These are phyloP conservation scores for Astragalus membranaceus DNA, from an alignment of 306 rosid species.

Conservation along the genomic window DNA sequence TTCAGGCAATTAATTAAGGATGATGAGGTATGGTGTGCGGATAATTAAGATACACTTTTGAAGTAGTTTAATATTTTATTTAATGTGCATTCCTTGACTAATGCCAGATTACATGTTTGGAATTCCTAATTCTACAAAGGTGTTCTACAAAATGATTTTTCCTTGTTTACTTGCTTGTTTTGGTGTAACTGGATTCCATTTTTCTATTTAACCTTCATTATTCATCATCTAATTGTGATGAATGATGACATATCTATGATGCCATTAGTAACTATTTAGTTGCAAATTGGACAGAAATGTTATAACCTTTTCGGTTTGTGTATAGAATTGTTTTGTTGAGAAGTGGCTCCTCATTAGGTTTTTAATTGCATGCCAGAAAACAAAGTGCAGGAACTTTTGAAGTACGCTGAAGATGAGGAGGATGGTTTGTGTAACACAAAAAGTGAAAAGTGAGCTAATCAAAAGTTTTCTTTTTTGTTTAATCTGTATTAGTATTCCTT, in stretches of 20 bases:
- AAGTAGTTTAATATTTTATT: background rate
- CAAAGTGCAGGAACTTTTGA: constrained; percentile 17
- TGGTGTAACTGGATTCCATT: background rate
- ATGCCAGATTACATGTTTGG: background rate
- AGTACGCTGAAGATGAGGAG: constrained; percentile 36
- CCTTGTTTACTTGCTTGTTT: background rate
- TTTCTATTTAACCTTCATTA: background rate
- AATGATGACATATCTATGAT: background rate
- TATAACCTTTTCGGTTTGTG: constrained; percentile 22
- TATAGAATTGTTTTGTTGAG: constrained; percentile 15
- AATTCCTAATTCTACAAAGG: background rate
- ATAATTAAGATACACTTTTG: background rate
- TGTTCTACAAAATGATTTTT: background rate
- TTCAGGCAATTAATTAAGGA: background rate
- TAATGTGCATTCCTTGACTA: background rate
- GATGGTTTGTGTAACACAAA: constrained; percentile 23
- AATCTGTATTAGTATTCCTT: background rate
- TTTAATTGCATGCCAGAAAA: constrained; percentile 34
- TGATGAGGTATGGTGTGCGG: background rate
- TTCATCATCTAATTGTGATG: background rate
- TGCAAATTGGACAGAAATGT: background rate
- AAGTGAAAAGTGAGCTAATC: constrained; percentile 40
- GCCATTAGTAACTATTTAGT: background rate
- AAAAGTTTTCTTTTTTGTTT: constrained; percentile 8
- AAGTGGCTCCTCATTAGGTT: constrained; percentile 10